Percentiles rank a stretch among this genome's conserved stretches.
phyloP scores from a whole-genome alignment of 306 rosid species.

The Medicago ruthenica region DNA sequence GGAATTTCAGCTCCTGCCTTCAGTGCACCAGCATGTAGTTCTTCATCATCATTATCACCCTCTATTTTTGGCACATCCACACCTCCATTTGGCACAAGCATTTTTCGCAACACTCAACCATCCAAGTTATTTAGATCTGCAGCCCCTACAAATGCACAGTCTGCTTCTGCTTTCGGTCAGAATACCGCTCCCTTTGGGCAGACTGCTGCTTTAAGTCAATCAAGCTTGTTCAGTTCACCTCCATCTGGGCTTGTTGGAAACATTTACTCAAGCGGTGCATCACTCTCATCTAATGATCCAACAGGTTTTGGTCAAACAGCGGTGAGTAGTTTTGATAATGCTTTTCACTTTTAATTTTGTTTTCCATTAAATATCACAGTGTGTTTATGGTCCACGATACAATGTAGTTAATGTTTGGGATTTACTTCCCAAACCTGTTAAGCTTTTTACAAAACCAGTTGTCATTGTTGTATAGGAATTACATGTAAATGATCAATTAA shows the following conservation, averaged over 20 bases:
- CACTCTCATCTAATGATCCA: slow-evolving; percentile 60
- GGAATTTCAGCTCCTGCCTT: slow-evolving; percentile 62
- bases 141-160: slow-evolving; percentile 56
- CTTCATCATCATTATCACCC: slow-evolving; percentile 57
- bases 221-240: slow-evolving; percentile 60
- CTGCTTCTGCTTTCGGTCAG: slow-evolving; percentile 63
- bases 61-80: slow-evolving; percentile 62
- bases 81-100: slow-evolving; percentile 60
- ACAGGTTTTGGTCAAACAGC: slow-evolving; percentile 62
- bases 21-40: slow-evolving; percentile 63
- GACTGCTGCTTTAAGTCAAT: slow-evolving; percentile 46
- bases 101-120: slow-evolving; percentile 62
- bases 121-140: slow-evolving; percentile 63
- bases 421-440: slow-evolving; percentile 8
- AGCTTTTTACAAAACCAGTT: slow-evolving; percentile 21
- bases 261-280: slow-evolving; percentile 59
- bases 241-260: slow-evolving; percentile 65
- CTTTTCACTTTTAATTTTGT: slow-evolving; percentile 5
- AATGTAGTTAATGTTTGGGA: slow-evolving; percentile 7
- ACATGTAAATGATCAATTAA: slow-evolving; percentile 10
- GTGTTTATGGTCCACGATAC: slow-evolving; percentile 14
- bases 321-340: slow-evolving; percentile 54
- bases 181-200: slow-evolving; percentile 62
- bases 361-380: slow-evolving; percentile 9
- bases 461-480: slow-evolving; percentile 3